Evolutionary conservation across 345 rosid species (phyloP).

Genomic region (Populus nigra): DNA sequence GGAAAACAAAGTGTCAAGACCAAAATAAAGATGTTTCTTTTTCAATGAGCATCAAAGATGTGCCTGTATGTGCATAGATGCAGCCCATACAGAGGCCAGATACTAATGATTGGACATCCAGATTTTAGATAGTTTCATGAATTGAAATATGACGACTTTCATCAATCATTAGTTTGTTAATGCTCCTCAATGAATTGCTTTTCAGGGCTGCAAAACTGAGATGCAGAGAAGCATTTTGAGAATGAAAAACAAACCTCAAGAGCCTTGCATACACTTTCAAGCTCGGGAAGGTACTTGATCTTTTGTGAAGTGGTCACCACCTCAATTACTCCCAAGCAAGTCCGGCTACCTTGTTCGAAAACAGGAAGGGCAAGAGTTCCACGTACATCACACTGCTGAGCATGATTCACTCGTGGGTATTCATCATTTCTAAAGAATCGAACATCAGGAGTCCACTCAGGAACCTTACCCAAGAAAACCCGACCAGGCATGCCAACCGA

Average conservation of each 20-base stretch:
- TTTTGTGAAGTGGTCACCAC: conserved; percentile 74
- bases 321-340: conserved; percentile 89
- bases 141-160: neutral
- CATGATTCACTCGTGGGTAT: conserved; percentile 68
- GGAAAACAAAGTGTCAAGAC: neutral
- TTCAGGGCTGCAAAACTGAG: neutral
- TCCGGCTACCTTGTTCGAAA: conserved; percentile 78
- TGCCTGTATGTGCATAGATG: neutral
- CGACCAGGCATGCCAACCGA: conserved; percentile 73
- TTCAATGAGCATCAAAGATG: neutral
- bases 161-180: neutral
- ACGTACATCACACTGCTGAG: conserved; percentile 66
- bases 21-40: neutral
- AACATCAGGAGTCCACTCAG: conserved; percentile 98
- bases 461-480: conserved; percentile 75
- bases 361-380: conserved; percentile 92
- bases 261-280: conserved; percentile 79
- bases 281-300: conserved; percentile 64
- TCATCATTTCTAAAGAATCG: conserved; percentile 83
- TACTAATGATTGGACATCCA: neutral
- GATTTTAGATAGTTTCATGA: neutral
- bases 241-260: conserved; percentile 62
- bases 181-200: neutral
- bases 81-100: neutral
- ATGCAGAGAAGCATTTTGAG: neutral